Evolutionary conservation across 441 rosid genomes (phyloP), one percentile per base, ranked within the genome.

Genomic region (Gossypium davidsonii): DNA sequence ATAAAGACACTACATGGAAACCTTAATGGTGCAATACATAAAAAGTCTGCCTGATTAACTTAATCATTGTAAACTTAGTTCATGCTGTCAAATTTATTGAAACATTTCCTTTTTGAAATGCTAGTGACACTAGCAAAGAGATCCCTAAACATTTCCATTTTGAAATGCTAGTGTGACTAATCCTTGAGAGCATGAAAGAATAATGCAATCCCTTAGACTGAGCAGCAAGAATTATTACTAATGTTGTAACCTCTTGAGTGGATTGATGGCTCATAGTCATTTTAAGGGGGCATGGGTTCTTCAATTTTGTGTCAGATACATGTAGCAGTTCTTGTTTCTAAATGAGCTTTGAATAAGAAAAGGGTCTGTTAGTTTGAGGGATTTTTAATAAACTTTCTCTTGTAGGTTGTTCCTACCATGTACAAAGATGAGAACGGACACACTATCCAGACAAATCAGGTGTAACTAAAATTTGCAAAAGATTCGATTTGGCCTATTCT

Each of bases 401-500:
- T 80, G 55, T 75, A 94, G 98, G 99, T 94, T 76, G 98, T 92
- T 66, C 98, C 98, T 46, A 92, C 99, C 15, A 90, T 90, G 52
- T 94, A 94, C 84, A 94, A 87, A 55, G 92, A 90, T 88, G 85
- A 91, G 39, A 80, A 76, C 46, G 89, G 97, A 61, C 85, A 88
- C 79, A 83, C 86, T 14, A 92, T 94, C 83, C 99, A 91, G 76
- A 84, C 99, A 77, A 94, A 92, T 86, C 99, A 94, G 96, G 98
- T 92, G 25, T 61, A 55, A 0, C 20, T 21, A 34, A 52, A 26
- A 37, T 44, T 64, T 59, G 37, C 11, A 17, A 7, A 69, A 23
- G 15, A 48, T 68, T 31, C 60, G n/a, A 10, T 60, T 28, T 60
- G 8, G 6, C 26, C 12, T n/a, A 3, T n/a, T 74, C 18, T 23